These are phyloP conservation scores for Fraxinus sp. DNA, from an alignment of 305 asterid species.

Conservation along the genomic window DNA sequence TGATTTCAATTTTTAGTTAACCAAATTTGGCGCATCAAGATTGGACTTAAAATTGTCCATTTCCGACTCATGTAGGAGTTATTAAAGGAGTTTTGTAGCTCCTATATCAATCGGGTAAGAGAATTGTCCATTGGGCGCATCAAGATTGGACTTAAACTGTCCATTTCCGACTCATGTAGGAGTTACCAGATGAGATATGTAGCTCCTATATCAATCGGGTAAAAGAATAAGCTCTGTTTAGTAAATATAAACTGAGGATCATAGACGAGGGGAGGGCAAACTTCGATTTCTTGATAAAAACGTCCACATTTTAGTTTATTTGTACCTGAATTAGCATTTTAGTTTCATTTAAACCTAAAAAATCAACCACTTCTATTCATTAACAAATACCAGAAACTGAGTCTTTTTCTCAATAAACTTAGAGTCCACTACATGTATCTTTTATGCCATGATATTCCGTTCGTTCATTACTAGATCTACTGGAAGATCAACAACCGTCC, in stretches of 20 bases:
- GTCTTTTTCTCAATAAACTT: not conserved
- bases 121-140: no score
- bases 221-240: not conserved
- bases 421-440: not conserved
- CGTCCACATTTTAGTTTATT: not conserved
- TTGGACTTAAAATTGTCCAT: no score
- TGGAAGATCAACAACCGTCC: not conserved
- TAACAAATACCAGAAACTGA: not conserved
- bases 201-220: not conserved
- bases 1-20: not conserved
- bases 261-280: not conserved
- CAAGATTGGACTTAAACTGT: not conserved
- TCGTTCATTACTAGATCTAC: not conserved
- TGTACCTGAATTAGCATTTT: not conserved
- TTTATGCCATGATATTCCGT: not conserved
- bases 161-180: not conserved
- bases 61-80: no score
- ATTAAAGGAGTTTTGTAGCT: no score
- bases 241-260: not conserved
- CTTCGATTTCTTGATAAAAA: not conserved
- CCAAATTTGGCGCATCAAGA: not conserved
- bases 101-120: no score
- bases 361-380: not conserved
- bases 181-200: not conserved
- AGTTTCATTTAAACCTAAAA: not conserved